Conservation (phyloP, 306 rosid genomes). For the Malus orientalis region DNA sequence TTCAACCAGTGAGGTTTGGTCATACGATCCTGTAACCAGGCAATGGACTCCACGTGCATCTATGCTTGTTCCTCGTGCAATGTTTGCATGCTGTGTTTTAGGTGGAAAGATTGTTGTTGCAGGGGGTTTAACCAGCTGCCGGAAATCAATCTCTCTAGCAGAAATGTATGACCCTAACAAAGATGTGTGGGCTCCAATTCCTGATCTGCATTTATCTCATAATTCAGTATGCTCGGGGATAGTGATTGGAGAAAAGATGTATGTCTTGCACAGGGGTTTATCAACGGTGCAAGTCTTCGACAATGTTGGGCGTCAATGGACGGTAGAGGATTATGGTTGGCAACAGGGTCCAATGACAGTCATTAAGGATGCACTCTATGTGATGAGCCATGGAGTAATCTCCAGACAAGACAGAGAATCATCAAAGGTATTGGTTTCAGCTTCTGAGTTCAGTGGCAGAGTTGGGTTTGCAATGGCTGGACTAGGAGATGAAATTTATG, state of each 20-base stretch:
- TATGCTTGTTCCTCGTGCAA: constrained; percentile 88
- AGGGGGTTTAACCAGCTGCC: constrained; percentile 91
- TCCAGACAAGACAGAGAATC: constrained; percentile 53
- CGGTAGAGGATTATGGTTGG: constrained; percentile 70
- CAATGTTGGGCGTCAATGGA: constrained; percentile 57
- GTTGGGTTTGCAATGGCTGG: constrained; percentile 86
- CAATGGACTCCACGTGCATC: constrained; percentile 73
- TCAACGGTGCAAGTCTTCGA: constrained; percentile 80
- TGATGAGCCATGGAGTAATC: constrained; percentile 72
- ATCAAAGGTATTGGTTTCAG: constrained; percentile 48
- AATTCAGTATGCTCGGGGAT: constrained; percentile 90
- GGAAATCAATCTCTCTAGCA: constrained; percentile 89
- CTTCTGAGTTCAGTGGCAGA: constrained; percentile 72
- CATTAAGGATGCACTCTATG: constrained; percentile 62
- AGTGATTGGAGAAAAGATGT: constrained; percentile 71
- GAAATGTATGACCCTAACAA: constrained; percentile 87
- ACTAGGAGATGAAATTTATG: constrained; percentile 58
- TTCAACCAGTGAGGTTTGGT: constrained; percentile 95
- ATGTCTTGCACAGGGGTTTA: constrained; percentile 88
- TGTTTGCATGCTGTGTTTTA: constrained; percentile 96
- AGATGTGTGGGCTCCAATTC: constrained; percentile 73
- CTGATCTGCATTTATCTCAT: constrained; percentile 83
- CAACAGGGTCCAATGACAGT: constrained; percentile 91
- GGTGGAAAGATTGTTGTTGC: constrained; percentile 89
- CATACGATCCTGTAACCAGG: constrained; percentile 74